Evolutionary conservation across 305 asterid genomes (phyloP).

Genomic region (Fraxinus sp.): DNA sequence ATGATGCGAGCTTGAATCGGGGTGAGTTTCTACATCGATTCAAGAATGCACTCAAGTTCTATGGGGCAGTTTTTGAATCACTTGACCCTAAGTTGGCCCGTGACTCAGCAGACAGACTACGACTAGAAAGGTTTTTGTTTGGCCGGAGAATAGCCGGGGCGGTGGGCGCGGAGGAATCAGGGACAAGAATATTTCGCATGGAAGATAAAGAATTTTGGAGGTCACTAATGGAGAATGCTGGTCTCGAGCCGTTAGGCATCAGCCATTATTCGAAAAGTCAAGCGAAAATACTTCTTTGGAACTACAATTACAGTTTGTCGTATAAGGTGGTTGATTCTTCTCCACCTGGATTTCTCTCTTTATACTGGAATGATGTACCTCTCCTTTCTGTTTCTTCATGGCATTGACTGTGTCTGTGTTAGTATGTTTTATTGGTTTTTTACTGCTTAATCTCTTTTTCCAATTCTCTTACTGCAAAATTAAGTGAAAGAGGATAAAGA

Average conservation of each 20-base stretch:
- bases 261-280: conserved; percentile 93
- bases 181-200: conserved; percentile 50
- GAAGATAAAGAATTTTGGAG: conserved; percentile 86
- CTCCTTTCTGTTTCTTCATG: conserved; percentile 84
- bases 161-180: conserved; percentile 51
- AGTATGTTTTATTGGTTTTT: conserved; percentile 14
- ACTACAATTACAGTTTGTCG: conserved; percentile 56
- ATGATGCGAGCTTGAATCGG: conserved; percentile 61
- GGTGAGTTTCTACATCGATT: conserved; percentile 61
- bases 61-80: conserved; percentile 73
- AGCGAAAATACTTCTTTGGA: conserved; percentile 79
- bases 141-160: conserved; percentile 66
- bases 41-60: conserved; percentile 64
- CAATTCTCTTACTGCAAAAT: conserved; percentile 23
- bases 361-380: conserved; percentile 84
- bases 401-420: conserved; percentile 55
- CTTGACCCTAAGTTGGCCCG: conserved; percentile 62
- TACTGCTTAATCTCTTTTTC: conserved; percentile 17
- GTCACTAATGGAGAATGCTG: conserved; percentile 66
- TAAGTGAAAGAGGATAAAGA: not conserved
- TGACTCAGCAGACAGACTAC: conserved; percentile 67
- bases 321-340: conserved; percentile 68
- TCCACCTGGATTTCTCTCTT: conserved; percentile 71
- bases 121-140: conserved; percentile 51
- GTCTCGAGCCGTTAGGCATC: conserved; percentile 54